Evolutionary conservation across 2,329 filamentous ascomycete genomes (phyloP).

Genomic region (Xylariales sp.): DNA sequence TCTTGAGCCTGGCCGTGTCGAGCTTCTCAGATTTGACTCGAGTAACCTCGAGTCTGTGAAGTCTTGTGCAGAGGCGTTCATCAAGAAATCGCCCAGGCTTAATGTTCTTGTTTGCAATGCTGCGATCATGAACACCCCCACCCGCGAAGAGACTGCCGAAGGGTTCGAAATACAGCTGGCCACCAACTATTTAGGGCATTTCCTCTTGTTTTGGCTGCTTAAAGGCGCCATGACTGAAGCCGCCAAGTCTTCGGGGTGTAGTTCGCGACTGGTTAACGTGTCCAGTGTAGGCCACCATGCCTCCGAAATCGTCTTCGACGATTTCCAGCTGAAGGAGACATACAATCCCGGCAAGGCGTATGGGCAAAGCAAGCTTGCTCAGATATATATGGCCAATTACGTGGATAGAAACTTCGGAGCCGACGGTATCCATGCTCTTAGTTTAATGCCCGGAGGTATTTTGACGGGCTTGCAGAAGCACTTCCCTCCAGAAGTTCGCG

Average conservation of each 20-base stretch:
- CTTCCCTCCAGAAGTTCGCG: not conserved
- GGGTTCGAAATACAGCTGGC: conserved; percentile 28
- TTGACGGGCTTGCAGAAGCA: conserved; percentile 9
- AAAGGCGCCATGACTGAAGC: not conserved
- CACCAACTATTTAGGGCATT: conserved; percentile 20
- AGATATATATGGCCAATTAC: conserved; percentile 59
- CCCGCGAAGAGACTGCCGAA: conserved; percentile 11
- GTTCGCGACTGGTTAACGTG: conserved; percentile 22
- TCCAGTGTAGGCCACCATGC: conserved; percentile 10
- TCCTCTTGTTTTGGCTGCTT: conserved; percentile 23
- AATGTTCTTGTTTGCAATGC: conserved; percentile 48
- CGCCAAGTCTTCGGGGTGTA: not conserved
- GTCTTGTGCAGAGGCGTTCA: conserved; percentile 28
- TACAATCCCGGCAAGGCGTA: conserved; percentile 42
- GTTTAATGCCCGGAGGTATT: conserved; percentile 29
- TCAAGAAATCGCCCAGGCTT: conserved; percentile 32
- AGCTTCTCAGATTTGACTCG: conserved; percentile 18
- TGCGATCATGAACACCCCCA: conserved; percentile 12
- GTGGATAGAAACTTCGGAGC: conserved; percentile 58
- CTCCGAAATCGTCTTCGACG: conserved; percentile 13
- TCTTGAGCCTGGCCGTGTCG: conserved; percentile 20
- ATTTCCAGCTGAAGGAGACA: conserved; percentile 11
- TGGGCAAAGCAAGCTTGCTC: conserved; percentile 57
- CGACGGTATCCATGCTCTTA: conserved; percentile 54
- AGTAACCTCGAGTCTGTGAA: conserved; percentile 2